phyloP scores from a whole-genome alignment of 2,329 filamentous ascomycete genomes.

The Metarhizium humberi region DNA sequence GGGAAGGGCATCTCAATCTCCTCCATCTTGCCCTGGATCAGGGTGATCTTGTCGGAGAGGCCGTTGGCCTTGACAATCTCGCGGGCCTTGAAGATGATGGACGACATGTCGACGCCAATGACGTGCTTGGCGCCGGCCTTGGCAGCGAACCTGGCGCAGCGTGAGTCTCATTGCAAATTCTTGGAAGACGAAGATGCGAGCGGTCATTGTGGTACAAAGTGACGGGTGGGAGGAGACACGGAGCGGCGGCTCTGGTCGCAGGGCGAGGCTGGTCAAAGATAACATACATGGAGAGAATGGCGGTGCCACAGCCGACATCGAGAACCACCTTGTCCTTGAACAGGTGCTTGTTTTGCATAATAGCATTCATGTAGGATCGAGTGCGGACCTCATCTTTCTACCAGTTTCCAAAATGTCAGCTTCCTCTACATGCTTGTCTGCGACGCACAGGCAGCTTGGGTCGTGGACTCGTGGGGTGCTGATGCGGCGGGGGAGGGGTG shows the following conservation, averaged over 20 bases:
- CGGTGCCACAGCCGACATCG: constrained; percentile 94
- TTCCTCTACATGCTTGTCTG: not conserved
- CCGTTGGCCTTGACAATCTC: constrained; percentile 92
- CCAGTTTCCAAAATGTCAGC: not conserved
- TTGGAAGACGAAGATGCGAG: too few relatives aligned
- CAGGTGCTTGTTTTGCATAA: constrained; percentile 93
- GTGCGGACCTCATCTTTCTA: constrained; percentile 99
- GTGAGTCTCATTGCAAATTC: constrained; percentile 1
- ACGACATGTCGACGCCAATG: constrained; percentile 98
- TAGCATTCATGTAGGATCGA: constrained; percentile 91
- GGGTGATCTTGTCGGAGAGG: constrained; percentile 89
- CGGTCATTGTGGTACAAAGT: not conserved
- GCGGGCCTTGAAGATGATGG: constrained; percentile 96
- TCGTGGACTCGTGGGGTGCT: constrained; percentile 4
- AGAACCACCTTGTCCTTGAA: constrained; percentile 79
- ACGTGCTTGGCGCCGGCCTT: constrained; percentile 97
- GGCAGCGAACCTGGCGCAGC: constrained; percentile 74
- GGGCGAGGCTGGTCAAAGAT: constrained; percentile 26
- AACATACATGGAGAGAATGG: constrained; percentile 93
- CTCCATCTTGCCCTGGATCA: constrained; percentile 99
- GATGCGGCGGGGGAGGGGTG: constrained; percentile 10
- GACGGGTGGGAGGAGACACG: not conserved
- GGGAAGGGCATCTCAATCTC: constrained; percentile 88
- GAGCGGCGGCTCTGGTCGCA: too few relatives aligned
- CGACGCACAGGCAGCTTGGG: constrained; percentile 2